Evolutionary conservation across 305 asterid species (phyloP).

Genomic region (Rubia balearica): DNA sequence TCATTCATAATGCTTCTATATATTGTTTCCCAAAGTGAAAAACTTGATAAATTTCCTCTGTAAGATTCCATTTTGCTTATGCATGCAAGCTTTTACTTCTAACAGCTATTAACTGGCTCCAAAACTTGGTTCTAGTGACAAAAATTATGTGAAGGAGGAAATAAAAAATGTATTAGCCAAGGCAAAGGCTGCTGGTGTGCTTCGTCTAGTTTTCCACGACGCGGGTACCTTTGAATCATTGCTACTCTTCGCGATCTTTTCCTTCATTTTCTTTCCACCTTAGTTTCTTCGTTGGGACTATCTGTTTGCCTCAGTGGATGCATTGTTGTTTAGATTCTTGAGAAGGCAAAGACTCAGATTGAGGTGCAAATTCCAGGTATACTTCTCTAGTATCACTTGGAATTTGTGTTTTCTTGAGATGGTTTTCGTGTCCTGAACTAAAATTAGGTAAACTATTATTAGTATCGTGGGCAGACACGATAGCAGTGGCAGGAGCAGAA

Average conservation of each 20-base stretch:
- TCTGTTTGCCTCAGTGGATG: constrained; percentile 27
- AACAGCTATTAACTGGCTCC: constrained; percentile 15
- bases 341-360: constrained; percentile 58
- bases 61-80: background rate
- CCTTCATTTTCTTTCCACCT: constrained; percentile 9
- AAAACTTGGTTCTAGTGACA: constrained; percentile 34
- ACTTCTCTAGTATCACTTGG: background rate
- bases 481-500: constrained; percentile 89
- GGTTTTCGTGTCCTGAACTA: constrained; percentile 17
- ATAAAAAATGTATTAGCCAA: constrained; percentile 57
- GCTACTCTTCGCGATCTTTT: constrained; percentile 9
- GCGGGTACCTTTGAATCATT: constrained; percentile 92
- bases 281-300: constrained; percentile 2
- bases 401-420: constrained; percentile 4
- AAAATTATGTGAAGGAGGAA: constrained; percentile 48
- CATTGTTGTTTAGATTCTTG: constrained; percentile 60
- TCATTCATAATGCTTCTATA: no score
- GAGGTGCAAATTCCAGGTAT: constrained; percentile 58
- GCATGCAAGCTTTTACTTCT: background rate
- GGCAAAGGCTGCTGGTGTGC: constrained; percentile 78
- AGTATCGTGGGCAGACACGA: constrained; percentile 94
- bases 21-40: background rate
- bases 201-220: constrained; percentile 87
- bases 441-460: constrained; percentile 27
- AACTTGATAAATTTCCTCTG: background rate